phyloP scores from a whole-genome alignment of 768 basidiomycete species.

The Xerocomellus chrysenteron region DNA sequence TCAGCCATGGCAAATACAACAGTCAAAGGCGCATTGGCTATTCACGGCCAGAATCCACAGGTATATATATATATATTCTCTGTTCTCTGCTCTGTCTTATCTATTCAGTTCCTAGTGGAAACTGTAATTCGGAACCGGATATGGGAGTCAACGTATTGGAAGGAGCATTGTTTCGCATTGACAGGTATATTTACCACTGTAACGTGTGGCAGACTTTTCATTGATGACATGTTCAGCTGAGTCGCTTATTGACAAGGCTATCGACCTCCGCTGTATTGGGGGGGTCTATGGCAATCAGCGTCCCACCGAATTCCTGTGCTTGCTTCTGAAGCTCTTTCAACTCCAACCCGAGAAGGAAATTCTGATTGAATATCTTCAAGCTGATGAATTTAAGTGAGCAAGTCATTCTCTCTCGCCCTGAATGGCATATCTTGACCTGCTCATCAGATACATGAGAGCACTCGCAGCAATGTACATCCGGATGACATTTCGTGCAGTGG shows the following conservation, averaged over 20 bases:
- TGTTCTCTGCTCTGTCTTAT: constrained; percentile 14
- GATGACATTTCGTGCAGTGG: constrained; percentile 87
- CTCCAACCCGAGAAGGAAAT: constrained; percentile 99
- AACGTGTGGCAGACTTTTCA: background rate
- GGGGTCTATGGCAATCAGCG: constrained; percentile 95
- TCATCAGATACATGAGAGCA: constrained; percentile 83
- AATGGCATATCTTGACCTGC: background rate
- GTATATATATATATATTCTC: constrained; percentile 39
- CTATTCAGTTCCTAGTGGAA: constrained; percentile 82
- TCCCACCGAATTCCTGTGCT: constrained; percentile 91
- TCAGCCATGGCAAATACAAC: constrained; percentile 86
- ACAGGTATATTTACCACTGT: constrained; percentile 56
- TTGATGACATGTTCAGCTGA: constrained; percentile 58
- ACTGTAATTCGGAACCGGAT: constrained; percentile 95
- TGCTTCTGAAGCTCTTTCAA: constrained; percentile 91
- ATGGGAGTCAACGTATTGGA: constrained; percentile 95
- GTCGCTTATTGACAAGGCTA: constrained; percentile 89
- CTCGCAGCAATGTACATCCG: constrained; percentile 92
- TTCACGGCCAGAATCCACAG: constrained; percentile 97
- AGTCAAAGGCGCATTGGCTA: constrained; percentile 79
- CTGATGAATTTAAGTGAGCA: constrained; percentile 98
- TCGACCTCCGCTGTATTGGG: constrained; percentile 78
- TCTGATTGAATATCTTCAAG: constrained; percentile 88
- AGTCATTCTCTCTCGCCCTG: background rate
- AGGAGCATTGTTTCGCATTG: constrained; percentile 97